These are phyloP conservation scores for Poronia punctata DNA, from an alignment of 495 filamentous ascomycete genomes.

Conservation along the genomic window DNA sequence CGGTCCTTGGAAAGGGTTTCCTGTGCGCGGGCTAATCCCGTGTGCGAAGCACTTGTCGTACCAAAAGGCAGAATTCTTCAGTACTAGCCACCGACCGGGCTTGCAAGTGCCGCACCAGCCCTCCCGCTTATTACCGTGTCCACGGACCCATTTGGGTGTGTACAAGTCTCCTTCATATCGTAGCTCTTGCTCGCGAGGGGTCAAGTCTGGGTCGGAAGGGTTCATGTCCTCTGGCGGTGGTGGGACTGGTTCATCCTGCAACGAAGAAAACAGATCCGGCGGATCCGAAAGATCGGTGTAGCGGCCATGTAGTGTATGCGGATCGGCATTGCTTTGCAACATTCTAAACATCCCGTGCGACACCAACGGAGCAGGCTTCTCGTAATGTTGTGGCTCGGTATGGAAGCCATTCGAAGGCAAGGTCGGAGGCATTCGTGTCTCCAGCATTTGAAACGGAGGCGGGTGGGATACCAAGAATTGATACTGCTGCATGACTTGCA, in stretches of 20 bases:
- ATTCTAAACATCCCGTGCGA: conserved; percentile 61
- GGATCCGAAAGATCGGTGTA: conserved; percentile 61
- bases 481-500: conserved; percentile 47
- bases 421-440: conserved; percentile 33
- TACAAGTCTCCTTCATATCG: conserved; percentile 72
- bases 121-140: conserved; percentile 74
- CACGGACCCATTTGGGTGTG: conserved; percentile 71
- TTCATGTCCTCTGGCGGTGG: conserved; percentile 72
- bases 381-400: conserved; percentile 41
- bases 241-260: conserved; percentile 58
- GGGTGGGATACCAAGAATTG: conserved; percentile 44
- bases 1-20: conserved; percentile 64
- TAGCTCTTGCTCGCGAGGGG: conserved; percentile 68
- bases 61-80: conserved; percentile 83
- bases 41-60: conserved; percentile 81
- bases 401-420: conserved; percentile 42
- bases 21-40: conserved; percentile 71
- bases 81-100: conserved; percentile 70
- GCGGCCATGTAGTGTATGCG: conserved; percentile 52
- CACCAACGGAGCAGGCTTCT: conserved; percentile 47
- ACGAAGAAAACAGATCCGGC: conserved; percentile 64
- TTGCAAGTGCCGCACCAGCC: conserved; percentile 83
- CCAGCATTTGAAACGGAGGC: conserved; percentile 38
- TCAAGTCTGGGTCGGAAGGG: conserved; percentile 59
- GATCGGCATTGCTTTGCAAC: conserved; percentile 61